Percentiles rank a stretch among this genome's conserved stretches.
Evolutionary conservation across 352 stramenopile species (phyloP).

Genomic region (Globisporangium canariense): DNA sequence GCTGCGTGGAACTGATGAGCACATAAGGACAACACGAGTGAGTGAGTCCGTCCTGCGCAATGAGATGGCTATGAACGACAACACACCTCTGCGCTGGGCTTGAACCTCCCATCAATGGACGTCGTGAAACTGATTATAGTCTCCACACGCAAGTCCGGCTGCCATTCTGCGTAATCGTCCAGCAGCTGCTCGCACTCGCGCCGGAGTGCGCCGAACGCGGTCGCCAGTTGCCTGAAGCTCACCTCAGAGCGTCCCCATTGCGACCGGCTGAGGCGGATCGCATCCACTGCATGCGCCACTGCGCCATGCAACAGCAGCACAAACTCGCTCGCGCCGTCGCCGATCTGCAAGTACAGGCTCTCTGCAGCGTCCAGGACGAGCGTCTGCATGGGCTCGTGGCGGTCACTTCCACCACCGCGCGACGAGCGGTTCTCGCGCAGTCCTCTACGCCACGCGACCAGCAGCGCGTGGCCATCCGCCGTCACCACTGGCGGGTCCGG

Average conservation of each 20-base stretch:
- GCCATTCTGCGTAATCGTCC: background rate
- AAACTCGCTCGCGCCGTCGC: slow-evolving; percentile 57
- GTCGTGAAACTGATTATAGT: background rate
- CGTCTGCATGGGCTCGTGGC: slow-evolving; percentile 24
- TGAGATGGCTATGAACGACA: background rate
- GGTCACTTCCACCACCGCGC: background rate
- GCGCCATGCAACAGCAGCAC: slow-evolving; percentile 48
- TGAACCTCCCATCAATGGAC: slow-evolving; percentile 13
- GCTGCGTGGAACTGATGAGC: slow-evolving; percentile 22
- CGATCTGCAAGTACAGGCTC: slow-evolving; percentile 43
- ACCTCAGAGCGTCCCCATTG: background rate
- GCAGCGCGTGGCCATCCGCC: slow-evolving; percentile 42
- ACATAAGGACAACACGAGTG: background rate
- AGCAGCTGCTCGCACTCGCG: slow-evolving; percentile 23
- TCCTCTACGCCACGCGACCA: slow-evolving; percentile 37
- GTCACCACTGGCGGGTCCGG: slow-evolving; percentile 58
- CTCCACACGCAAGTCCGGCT: background rate
- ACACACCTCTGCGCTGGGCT: slow-evolving; percentile 13
- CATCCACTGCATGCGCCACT: slow-evolving; percentile 15
- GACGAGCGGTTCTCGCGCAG: slow-evolving; percentile 11
- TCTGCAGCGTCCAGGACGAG: slow-evolving; percentile 49
- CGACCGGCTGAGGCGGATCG: slow-evolving; percentile 1
- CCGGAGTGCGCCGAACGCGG: slow-evolving; percentile 39
- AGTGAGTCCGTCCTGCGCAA: background rate
- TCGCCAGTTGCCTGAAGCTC: slow-evolving; percentile 21